phyloP scores from a whole-genome alignment of 208 protist species.

The Trypanosoma rangeli region DNA sequence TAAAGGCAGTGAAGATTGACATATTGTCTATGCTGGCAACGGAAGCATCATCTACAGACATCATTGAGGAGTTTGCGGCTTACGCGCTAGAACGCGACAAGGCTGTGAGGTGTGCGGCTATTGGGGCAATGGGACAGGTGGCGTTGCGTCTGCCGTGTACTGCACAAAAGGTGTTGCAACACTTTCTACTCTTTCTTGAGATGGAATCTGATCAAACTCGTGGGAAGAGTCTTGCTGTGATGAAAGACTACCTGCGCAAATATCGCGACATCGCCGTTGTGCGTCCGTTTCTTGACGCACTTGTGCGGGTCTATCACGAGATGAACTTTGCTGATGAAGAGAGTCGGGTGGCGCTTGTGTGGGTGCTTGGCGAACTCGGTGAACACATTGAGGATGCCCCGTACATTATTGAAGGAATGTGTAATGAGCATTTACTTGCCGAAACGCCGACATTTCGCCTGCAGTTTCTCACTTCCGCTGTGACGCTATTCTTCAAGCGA shows the following conservation, averaged over 20 bases:
- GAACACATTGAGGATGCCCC: constrained; percentile 87
- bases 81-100: constrained; percentile 40
- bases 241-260: constrained; percentile 81
- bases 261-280: constrained; percentile 54
- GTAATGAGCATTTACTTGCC: constrained; percentile 38
- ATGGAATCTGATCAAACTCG: constrained; percentile 49
- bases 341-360: constrained; percentile 67
- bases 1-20: constrained; percentile 87
- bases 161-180: constrained; percentile 24
- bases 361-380: constrained; percentile 91
- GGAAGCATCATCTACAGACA: constrained; percentile 41
- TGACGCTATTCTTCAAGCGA: constrained; percentile 93
- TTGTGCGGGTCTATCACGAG: constrained; percentile 45
- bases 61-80: constrained; percentile 82
- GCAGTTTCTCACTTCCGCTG: constrained; percentile 85
- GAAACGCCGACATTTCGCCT: constrained; percentile 59
- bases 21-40: constrained; percentile 64
- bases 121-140: constrained; percentile 40
- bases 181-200: constrained; percentile 69
- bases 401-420: constrained; percentile 90
- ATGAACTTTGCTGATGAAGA: constrained; percentile 54
- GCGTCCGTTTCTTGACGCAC: constrained; percentile 42
- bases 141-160: constrained; percentile 31
- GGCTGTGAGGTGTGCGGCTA: constrained; percentile 23
- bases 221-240: constrained; percentile 56